phyloP scores from a whole-genome alignment of 371 early-diverging fungal species.

The Basidiobolus meristosporus region DNA sequence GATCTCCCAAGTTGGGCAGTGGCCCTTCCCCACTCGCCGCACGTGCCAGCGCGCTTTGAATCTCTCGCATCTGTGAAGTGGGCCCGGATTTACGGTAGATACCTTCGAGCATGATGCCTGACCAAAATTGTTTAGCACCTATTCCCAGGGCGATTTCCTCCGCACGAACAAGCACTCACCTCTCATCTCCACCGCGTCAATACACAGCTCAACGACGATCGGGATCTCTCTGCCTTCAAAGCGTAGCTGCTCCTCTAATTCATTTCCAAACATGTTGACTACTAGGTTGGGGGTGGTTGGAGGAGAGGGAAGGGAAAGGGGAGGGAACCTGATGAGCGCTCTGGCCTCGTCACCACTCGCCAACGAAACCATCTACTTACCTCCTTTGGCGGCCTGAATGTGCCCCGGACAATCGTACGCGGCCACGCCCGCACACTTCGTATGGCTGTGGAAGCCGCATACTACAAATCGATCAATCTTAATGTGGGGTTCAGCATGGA shows the following conservation, averaged over 20 bases:
- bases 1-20: constrained; percentile 25
- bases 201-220: constrained; percentile 48
- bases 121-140: background rate
- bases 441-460: constrained; percentile 39
- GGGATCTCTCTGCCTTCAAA: constrained; percentile 38
- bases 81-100: constrained; percentile 88
- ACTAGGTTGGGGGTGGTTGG: too few species aligned
- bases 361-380: background rate
- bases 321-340: too few species aligned
- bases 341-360: background rate
- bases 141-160: background rate
- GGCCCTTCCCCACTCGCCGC: constrained; percentile 9
- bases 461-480: constrained; percentile 5
- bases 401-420: constrained; percentile 11
- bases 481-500: background rate
- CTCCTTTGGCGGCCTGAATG: background rate
- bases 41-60: constrained; percentile 16
- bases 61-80: constrained; percentile 50
- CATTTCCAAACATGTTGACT: constrained; percentile 30
- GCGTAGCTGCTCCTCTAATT: constrained; percentile 21
- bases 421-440: constrained; percentile 19
- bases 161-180: constrained; percentile 8
- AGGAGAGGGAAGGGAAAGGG: too few species aligned
- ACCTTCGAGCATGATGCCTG: constrained; percentile 71
- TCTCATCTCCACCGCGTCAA: constrained; percentile 51